Evolutionary conservation across 306 rosid genomes (phyloP).

Genomic region (Ochetophila trinervis): DNA sequence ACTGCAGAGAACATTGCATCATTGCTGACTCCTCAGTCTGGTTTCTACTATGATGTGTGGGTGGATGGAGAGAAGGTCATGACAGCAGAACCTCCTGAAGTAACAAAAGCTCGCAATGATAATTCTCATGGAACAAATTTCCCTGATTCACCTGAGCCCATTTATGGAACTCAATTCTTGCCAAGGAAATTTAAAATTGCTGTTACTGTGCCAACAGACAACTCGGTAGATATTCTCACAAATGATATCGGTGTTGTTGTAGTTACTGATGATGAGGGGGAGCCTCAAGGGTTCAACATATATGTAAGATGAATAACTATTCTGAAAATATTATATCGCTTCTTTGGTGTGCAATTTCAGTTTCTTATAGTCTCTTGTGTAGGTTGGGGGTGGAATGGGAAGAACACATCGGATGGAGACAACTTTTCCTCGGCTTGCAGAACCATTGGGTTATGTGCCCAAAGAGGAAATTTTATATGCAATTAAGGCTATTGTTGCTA

Average conservation of each 20-base stretch:
- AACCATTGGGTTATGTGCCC: constrained; percentile 87
- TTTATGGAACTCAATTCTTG: constrained; percentile 92
- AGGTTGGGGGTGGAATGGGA: constrained; percentile 99
- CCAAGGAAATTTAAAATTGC: constrained; percentile 98
- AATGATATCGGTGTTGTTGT: constrained; percentile 90
- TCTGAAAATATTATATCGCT: neutral
- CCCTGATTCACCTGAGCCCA: constrained; percentile 90
- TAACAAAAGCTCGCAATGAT: constrained; percentile 76
- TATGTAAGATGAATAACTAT: constrained; percentile 59
- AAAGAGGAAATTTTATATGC: constrained; percentile 94
- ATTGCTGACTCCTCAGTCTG: constrained; percentile 88
- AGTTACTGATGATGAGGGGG: constrained; percentile 69
- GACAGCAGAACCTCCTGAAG: constrained; percentile 86
- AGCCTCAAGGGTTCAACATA: constrained; percentile 87
- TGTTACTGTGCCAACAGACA: constrained; percentile 93
- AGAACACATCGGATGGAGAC: constrained; percentile 86
- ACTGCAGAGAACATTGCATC: constrained; percentile 93
- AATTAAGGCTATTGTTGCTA: constrained; percentile 89
- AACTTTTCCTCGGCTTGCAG: constrained; percentile 87
- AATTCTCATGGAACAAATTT: constrained; percentile 91
- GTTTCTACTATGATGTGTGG: constrained; percentile 97
- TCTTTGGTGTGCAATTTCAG: constrained; percentile 7
- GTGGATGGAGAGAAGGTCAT: constrained; percentile 82
- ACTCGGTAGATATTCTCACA: constrained; percentile 91
- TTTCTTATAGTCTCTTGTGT: constrained; percentile 32